A percentile compares a stretch with the other conserved stretches of the same genome.
phyloP scores from a whole-genome alignment of 2,329 filamentous ascomycete species.

The Alternaria ventricosa region DNA sequence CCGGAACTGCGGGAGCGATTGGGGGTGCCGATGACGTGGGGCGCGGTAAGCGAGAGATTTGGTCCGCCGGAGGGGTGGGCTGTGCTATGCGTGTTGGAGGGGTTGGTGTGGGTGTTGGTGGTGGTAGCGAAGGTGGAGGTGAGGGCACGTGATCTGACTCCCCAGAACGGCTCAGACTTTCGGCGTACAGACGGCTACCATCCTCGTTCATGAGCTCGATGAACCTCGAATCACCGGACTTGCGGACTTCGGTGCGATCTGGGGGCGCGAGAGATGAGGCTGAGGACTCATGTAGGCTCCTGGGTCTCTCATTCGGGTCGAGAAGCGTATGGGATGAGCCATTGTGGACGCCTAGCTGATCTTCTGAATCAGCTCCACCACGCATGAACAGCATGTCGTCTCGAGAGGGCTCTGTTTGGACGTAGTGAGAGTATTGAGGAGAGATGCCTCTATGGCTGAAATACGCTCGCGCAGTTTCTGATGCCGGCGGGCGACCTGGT shows the following conservation, averaged over 20 bases:
- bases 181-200: not conserved
- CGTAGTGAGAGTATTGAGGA: not conserved
- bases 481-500: not conserved
- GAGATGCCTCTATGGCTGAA: not conserved
- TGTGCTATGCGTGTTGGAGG: not conserved
- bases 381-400: not conserved
- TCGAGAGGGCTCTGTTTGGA: not conserved
- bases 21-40: too few species aligned
- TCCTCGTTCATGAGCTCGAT: not conserved
- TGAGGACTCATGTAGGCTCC: not conserved
- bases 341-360: not conserved
- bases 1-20: too few species aligned
- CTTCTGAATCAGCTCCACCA: slow-evolving; percentile 3
- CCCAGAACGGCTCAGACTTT: not conserved
- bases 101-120: not conserved
- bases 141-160: not conserved
- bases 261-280: not conserved
- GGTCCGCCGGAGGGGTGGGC: not conserved
- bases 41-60: not conserved
- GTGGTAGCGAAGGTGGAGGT: not conserved
- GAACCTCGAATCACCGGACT: not conserved
- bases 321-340: not conserved
- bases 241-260: not conserved
- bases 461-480: not conserved
- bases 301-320: not conserved